Conservation (phyloP, 495 filamentous ascomycete genomes). For the Hypoxylon lenormandii region DNA sequence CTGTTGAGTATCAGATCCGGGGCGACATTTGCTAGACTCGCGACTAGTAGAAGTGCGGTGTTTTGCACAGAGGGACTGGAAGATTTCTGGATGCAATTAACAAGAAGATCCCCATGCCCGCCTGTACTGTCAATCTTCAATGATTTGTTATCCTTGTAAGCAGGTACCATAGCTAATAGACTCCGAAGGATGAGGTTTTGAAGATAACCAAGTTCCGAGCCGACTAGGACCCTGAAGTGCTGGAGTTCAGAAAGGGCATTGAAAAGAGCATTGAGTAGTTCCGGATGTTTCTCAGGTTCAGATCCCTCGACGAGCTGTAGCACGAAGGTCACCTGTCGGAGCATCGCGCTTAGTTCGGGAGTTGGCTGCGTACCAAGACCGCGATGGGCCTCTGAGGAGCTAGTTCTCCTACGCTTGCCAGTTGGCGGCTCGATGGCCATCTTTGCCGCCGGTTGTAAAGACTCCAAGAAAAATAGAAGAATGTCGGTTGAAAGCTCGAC, state of each 20-base stretch:
- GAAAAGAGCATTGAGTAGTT: conserved; percentile 82
- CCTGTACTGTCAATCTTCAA: conserved; percentile 76
- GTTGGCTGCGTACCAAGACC: conserved; percentile 53
- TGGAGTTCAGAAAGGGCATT: conserved; percentile 84
- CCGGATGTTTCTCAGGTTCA: conserved; percentile 73
- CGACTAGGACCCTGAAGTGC: conserved; percentile 75
- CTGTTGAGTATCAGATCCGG: conserved; percentile 92
- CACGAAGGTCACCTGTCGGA: conserved; percentile 85
- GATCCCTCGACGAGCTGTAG: conserved; percentile 86
- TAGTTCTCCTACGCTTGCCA: conserved; percentile 80
- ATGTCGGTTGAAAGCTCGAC: conserved; percentile 76
- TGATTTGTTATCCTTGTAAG: conserved; percentile 69
- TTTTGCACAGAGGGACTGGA: conserved; percentile 92
- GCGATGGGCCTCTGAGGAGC: conserved; percentile 68
- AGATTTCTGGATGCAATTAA: conserved; percentile 89
- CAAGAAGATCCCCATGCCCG: conserved; percentile 85
- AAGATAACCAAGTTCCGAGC: conserved; percentile 85
- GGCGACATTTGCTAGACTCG: conserved; percentile 80
- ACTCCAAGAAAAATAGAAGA: conserved; percentile 74
- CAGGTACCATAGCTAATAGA: conserved; percentile 80
- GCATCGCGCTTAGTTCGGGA: conserved; percentile 67
- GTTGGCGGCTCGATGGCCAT: conserved; percentile 71
- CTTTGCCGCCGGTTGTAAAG: conserved; percentile 73
- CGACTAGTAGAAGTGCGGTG: conserved; percentile 86
- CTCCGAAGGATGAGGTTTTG: conserved; percentile 81